phyloP scores from a whole-genome alignment of 2,329 filamentous ascomycete genomes.

The Talaromyces albobiverticillius region DNA sequence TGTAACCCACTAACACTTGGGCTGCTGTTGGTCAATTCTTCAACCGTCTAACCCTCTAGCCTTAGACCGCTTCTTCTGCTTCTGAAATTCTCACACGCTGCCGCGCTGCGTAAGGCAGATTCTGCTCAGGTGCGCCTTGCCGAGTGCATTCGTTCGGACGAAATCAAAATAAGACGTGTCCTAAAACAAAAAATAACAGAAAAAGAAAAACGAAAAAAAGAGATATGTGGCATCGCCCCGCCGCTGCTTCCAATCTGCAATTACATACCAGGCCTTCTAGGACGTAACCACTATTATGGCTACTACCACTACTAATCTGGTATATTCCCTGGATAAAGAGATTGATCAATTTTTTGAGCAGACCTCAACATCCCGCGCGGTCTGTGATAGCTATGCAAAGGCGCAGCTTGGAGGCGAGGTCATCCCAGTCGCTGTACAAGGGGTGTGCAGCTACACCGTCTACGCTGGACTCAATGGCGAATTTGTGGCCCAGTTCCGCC shows the following conservation, averaged over 20 bases:
- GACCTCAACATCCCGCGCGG: slow-evolving; percentile 19
- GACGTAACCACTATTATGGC: background rate
- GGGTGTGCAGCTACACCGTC: slow-evolving; percentile 40
- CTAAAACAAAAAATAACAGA: too few relatives aligned
- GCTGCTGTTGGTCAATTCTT: background rate
- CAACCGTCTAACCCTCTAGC: background rate
- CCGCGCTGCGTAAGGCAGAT: background rate
- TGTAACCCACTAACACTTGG: too few relatives aligned
- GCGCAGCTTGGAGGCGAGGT: slow-evolving; percentile 29
- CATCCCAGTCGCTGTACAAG: slow-evolving; percentile 34
- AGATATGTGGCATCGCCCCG: too few relatives aligned
- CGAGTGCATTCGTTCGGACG: background rate
- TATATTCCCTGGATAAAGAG: slow-evolving; percentile 19
- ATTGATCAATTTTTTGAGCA: slow-evolving; percentile 21
- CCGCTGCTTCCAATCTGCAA: too few relatives aligned
- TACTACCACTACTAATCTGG: slow-evolving; percentile 9
- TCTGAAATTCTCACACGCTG: background rate
- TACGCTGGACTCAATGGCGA: slow-evolving; percentile 35
- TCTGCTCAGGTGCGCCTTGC: background rate
- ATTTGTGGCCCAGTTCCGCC: slow-evolving; percentile 39
- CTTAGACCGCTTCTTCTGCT: background rate
- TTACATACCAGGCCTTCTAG: too few relatives aligned
- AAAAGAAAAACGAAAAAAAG: too few relatives aligned
- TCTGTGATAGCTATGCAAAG: slow-evolving; percentile 24
- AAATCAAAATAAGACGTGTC: too few relatives aligned